These are phyloP conservation scores for Plantago major DNA, from an alignment of 257 asterid species.

Conservation along the genomic window DNA sequence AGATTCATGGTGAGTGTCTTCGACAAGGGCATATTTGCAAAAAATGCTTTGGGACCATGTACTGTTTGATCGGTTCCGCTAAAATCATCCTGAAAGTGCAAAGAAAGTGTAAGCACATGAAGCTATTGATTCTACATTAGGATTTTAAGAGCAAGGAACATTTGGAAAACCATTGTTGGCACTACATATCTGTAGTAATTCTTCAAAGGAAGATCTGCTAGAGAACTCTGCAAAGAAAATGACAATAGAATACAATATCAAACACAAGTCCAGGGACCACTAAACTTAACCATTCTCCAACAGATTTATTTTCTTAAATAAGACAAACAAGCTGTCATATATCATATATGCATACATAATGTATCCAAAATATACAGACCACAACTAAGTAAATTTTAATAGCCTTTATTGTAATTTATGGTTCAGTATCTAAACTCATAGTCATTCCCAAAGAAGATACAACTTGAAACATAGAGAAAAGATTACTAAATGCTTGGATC, in stretches of 20 bases:
- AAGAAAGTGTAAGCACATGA: conserved; percentile 25
- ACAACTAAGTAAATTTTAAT: too few species aligned
- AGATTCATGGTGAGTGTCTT: conserved; percentile 99
- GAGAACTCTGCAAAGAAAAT: conserved; percentile 71
- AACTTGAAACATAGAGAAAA: too few species aligned
- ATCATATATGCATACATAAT: too few species aligned
- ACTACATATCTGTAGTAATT: conserved; percentile 96
- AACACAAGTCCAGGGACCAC: conserved; percentile 8
- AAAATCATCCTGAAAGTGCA: conserved; percentile 79
- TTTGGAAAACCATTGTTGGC: conserved; percentile 73
- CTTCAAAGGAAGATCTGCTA: conserved; percentile 97
- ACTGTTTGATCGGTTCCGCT: conserved; percentile 65
- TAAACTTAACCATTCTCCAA: neutral
- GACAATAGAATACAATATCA: conserved; percentile 16
- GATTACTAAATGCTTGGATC: too few species aligned
- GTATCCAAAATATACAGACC: too few species aligned
- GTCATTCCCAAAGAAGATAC: too few species aligned
- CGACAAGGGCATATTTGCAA: conserved; percentile 92
- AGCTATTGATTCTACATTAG: conserved; percentile 17
- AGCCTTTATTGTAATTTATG: too few species aligned
- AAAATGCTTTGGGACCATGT: conserved; percentile 89
- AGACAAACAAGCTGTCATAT: too few species aligned
- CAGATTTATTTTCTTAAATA: too few species aligned
- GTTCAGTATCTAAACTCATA: too few species aligned
- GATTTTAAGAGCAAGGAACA: conserved; percentile 19